phyloP scores from a whole-genome alignment of 2,329 filamentous ascomycete genomes.

The Talaromyces atroroseus region DNA sequence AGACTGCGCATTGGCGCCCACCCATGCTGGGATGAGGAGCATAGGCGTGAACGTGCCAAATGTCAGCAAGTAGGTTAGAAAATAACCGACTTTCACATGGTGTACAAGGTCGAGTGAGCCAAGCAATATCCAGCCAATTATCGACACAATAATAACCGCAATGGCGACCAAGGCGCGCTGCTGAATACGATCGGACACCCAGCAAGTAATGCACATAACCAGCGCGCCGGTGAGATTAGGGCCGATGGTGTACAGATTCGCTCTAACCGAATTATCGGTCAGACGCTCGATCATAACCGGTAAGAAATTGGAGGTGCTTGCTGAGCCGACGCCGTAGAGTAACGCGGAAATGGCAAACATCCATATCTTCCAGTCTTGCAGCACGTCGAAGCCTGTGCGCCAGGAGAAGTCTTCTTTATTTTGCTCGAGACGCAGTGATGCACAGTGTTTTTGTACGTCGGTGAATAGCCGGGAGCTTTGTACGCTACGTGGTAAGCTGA shows the following conservation, averaged over 20 bases:
- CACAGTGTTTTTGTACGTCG: not conserved
- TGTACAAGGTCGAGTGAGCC: not conserved
- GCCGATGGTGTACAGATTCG: conserved; percentile 11
- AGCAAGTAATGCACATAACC: conserved; percentile 1
- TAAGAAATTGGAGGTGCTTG: conserved; percentile 12
- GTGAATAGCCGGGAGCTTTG: not conserved
- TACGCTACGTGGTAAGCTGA: not conserved
- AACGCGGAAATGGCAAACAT: conserved; percentile 3
- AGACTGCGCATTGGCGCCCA: conserved; percentile 1
- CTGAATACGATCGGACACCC: conserved; percentile 3
- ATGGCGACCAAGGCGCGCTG: conserved; percentile 1
- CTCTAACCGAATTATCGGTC: conserved; percentile 1
- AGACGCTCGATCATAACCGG: conserved; percentile 11
- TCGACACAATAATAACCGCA: conserved; percentile 1
- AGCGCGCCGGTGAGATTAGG: conserved; percentile 7
- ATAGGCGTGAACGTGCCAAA: conserved; percentile 6
- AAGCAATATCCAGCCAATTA: conserved; percentile 11
- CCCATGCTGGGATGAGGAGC: conserved; percentile 1
- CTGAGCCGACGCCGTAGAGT: conserved; percentile 4
- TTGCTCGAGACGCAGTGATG: not conserved
- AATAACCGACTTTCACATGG: conserved; percentile 5
- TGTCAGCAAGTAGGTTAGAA: conserved; percentile 1
- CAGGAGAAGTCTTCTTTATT: not conserved
- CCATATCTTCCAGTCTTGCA: conserved; percentile 5
- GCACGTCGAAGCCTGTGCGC: not conserved